phyloP scores from a whole-genome alignment of 192 early-diverging fungal species.

The Mortierella alpina region DNA sequence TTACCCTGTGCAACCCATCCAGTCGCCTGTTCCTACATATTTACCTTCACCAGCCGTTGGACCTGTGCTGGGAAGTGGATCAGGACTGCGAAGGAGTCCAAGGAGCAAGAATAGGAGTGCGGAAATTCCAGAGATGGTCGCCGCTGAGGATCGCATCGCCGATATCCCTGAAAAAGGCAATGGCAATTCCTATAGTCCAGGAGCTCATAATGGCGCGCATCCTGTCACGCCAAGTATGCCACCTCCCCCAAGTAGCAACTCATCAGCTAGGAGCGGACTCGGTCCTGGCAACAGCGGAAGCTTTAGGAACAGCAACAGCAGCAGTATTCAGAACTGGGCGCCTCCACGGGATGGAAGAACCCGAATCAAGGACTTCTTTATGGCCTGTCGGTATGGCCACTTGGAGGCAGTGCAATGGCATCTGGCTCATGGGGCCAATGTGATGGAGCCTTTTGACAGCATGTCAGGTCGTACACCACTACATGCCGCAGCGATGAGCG shows the following conservation, averaged over 20 bases:
- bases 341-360: conserved; percentile 27
- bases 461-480: conserved; percentile 43
- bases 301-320: conserved; percentile 11
- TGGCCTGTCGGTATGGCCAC: conserved; percentile 20
- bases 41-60: background rate
- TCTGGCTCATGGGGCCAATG: conserved; percentile 32
- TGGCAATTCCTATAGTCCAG: no score
- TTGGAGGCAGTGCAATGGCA: conserved; percentile 46
- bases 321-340: conserved; percentile 9
- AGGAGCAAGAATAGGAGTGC: background rate
- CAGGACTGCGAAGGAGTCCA: conserved; percentile 3
- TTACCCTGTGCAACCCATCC: no score
- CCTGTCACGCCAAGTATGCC: background rate
- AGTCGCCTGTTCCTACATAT: no score
- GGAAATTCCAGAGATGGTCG: conserved; percentile 8
- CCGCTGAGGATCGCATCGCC: background rate
- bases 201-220: background rate
- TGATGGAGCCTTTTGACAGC: conserved; percentile 38
- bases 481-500: conserved; percentile 47
- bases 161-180: background rate
- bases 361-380: conserved; percentile 41
- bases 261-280: background rate
- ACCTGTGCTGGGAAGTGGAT: background rate
- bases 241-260: background rate
- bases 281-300: background rate